phyloP scores from a whole-genome alignment of 345 rosid genomes.

The Sisymbrium altissimum region DNA sequence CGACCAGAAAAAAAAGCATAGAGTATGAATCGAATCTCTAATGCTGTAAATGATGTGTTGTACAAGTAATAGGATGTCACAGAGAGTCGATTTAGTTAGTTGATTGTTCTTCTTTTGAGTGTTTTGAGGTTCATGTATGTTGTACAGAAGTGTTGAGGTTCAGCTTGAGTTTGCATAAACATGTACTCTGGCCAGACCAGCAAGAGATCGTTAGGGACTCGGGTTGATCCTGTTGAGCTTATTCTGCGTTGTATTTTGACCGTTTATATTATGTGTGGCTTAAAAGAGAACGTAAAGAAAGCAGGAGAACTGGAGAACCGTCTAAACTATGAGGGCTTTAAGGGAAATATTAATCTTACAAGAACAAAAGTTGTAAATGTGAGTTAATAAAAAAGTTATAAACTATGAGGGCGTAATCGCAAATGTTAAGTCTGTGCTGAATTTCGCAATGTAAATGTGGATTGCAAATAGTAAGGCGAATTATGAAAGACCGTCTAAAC shows the following conservation, averaged over 20 bases:
- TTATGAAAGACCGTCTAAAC: neutral
- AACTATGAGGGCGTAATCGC: neutral
- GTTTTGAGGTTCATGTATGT: conserved; percentile 3
- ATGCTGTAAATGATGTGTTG: conserved; percentile 35
- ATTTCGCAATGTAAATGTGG: neutral
- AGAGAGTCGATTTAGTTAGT: conserved; percentile 22
- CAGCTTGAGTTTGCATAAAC: conserved; percentile 20
- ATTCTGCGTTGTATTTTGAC: neutral
- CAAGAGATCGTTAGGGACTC: neutral
- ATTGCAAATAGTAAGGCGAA: neutral
- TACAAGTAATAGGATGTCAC: conserved; percentile 16
- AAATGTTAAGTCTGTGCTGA: neutral
- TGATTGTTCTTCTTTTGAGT: neutral
- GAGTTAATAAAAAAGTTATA: no score
- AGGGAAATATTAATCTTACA: no score
- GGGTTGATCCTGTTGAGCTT: neutral
- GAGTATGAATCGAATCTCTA: neutral
- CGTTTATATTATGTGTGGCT: neutral
- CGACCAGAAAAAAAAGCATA: neutral
- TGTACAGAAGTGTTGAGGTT: conserved; percentile 11
- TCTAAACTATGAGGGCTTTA: neutral
- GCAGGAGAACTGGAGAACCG: neutral
- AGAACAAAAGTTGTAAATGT: no score
- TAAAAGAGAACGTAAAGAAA: neutral
- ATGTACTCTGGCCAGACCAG: neutral